Evolutionary conservation across 2,329 filamentous ascomycete genomes (phyloP).

Genomic region (Talaromyces atroroseus): DNA sequence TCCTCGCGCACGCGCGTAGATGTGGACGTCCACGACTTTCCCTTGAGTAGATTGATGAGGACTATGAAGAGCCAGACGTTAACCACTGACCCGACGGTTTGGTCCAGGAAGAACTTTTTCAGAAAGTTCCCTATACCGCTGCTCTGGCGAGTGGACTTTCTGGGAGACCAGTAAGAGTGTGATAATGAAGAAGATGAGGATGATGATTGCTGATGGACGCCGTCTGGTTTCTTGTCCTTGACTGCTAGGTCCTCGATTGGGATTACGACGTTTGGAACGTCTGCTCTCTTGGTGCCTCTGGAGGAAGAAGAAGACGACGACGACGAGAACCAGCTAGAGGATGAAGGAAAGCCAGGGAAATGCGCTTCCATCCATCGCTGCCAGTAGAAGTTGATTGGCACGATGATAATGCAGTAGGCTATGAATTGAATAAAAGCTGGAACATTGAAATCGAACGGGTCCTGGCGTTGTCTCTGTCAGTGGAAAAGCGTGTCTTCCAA

Average conservation of each 20-base stretch:
- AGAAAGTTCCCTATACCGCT: constrained; percentile 39
- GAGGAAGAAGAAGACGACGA: constrained; percentile 34
- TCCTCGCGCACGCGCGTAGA: constrained; percentile 10
- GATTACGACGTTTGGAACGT: constrained; percentile 12
- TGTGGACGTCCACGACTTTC: constrained; percentile 16
- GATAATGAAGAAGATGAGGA: neutral
- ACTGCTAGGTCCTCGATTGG: constrained; percentile 21
- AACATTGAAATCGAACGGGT: constrained; percentile 58
- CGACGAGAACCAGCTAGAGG: constrained; percentile 14
- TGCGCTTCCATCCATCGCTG: constrained; percentile 69
- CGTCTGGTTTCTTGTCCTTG: constrained; percentile 11
- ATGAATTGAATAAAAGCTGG: constrained; percentile 70
- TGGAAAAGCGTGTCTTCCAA: neutral
- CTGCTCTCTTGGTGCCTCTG: constrained; percentile 25
- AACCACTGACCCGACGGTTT: constrained; percentile 50
- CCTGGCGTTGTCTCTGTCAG: constrained; percentile 36
- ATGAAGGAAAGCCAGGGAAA: constrained; percentile 61
- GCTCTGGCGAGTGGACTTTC: neutral
- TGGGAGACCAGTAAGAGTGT: constrained; percentile 2
- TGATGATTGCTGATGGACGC: constrained; percentile 9
- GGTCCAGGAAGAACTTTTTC: constrained; percentile 55
- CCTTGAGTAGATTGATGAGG: constrained; percentile 45
- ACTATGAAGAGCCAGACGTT: constrained; percentile 55
- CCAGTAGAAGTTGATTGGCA: constrained; percentile 82
- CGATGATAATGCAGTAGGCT: constrained; percentile 65